These are phyloP conservation scores for Kernera saxatilis DNA, from an alignment of 345 rosid species.

Conservation along the genomic window DNA sequence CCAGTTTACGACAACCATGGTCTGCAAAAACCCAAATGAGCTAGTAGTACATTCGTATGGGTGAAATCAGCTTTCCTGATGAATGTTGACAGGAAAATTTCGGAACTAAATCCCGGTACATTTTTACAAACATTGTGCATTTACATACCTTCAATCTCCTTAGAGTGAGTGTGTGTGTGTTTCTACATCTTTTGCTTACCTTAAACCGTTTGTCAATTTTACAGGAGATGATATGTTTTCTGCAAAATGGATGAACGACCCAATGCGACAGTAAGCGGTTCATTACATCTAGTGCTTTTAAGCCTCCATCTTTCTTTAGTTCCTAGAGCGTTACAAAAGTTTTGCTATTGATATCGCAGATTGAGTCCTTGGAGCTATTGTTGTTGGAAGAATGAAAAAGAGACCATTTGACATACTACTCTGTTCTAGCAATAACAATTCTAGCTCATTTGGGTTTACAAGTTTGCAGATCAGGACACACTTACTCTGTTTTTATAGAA, in stretches of 20 bases:
- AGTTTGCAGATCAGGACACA: constrained; percentile 42
- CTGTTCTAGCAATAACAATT: not conserved
- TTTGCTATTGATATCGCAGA: not conserved
- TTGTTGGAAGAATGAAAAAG: not conserved
- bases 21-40: constrained; percentile 36
- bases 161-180: not conserved
- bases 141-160: not conserved
- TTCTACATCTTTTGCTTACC: not conserved
- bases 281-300: not conserved
- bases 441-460: constrained; percentile 19
- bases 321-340: not conserved
- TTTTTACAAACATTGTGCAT: not conserved
- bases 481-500: not conserved
- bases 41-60: not conserved
- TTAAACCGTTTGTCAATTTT: not conserved
- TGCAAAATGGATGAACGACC: not conserved
- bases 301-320: not conserved
- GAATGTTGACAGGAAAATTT: not conserved
- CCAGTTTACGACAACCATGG: constrained; percentile 3
- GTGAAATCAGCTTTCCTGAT: not conserved
- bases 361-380: not conserved
- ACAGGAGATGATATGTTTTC: not conserved
- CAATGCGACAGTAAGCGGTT: not conserved
- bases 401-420: not conserved
- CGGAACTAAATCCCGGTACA: not conserved